Evolutionary conservation across 768 basidiomycete genomes (phyloP).

Genomic region (Tulasnella sp.): DNA sequence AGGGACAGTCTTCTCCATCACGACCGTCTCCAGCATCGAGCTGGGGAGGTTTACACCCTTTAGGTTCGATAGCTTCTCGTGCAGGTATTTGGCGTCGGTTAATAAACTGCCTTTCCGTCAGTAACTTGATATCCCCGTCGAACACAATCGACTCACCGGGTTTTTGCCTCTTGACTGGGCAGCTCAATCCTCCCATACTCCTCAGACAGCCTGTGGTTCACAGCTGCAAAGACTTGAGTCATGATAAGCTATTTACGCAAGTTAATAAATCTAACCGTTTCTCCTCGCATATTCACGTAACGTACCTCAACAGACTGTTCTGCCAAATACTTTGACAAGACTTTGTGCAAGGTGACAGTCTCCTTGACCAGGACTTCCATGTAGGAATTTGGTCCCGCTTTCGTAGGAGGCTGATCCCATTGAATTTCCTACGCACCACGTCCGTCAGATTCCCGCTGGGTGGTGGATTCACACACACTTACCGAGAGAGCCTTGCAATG

Average conservation of each 20-base stretch:
- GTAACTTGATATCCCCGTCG: not conserved
- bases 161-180: conserved; percentile 72
- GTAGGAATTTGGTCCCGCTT: conserved; percentile 60
- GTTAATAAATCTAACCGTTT: conserved; percentile 11
- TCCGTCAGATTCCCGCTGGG: not conserved
- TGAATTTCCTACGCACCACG: conserved; percentile 46
- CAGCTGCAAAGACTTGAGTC: conserved; percentile 87
- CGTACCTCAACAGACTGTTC: conserved; percentile 67
- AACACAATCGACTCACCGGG: conserved; percentile 42
- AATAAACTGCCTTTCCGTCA: conserved; percentile 44
- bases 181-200: conserved; percentile 77
- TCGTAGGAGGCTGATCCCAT: conserved; percentile 51
- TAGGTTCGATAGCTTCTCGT: conserved; percentile 61
- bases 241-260: conserved; percentile 60
- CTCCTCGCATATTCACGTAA: not conserved
- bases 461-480: conserved; percentile 9
- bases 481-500: conserved; percentile 81
- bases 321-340: conserved; percentile 82
- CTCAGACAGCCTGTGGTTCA: conserved; percentile 81
- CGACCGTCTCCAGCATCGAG: conserved; percentile 73
- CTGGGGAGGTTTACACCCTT: conserved; percentile 60
- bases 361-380: conserved; percentile 92
- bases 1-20: conserved; percentile 62
- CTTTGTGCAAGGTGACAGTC: conserved; percentile 90
- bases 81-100: conserved; percentile 65